Conservation (phyloP, 371 early-diverging fungal species). For the Fennellomyces sp. region DNA sequence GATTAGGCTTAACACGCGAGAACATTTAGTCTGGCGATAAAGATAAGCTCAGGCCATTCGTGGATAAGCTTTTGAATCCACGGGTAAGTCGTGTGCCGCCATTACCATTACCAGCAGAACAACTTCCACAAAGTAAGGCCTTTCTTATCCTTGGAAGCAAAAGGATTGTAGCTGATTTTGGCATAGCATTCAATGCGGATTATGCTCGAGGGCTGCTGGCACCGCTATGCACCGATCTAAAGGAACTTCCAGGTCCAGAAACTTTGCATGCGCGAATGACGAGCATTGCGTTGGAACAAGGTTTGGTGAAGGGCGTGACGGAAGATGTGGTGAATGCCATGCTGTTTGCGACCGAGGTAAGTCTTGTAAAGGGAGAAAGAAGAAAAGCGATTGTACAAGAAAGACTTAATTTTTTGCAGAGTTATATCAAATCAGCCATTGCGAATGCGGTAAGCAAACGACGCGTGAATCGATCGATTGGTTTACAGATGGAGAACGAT, state of each 20-base stretch:
- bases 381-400: background rate
- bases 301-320: slow-evolving; percentile 68
- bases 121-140: slow-evolving; percentile 53
- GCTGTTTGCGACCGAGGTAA: slow-evolving; percentile 74
- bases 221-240: slow-evolving; percentile 73
- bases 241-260: slow-evolving; percentile 71
- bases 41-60: slow-evolving; percentile 36
- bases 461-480: slow-evolving; percentile 69
- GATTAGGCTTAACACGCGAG: background rate
- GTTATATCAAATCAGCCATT: slow-evolving; percentile 73
- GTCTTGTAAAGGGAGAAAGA: background rate
- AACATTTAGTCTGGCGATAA: slow-evolving; percentile 30
- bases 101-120: slow-evolving; percentile 45
- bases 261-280: slow-evolving; percentile 74
- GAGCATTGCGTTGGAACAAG: slow-evolving; percentile 73
- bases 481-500: slow-evolving; percentile 42
- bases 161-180: background rate
- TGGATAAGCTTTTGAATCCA: slow-evolving; percentile 37
- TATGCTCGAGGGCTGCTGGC: slow-evolving; percentile 72
- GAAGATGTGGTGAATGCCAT: slow-evolving; percentile 70
- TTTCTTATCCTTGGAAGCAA: background rate
- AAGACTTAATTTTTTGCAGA: slow-evolving; percentile 37
- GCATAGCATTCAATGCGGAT: slow-evolving; percentile 56
- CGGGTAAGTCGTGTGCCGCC: slow-evolving; percentile 53
- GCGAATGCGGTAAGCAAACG: slow-evolving; percentile 72